A percentile compares a stretch with the other conserved stretches of the same genome.
Conservation (phyloP, 768 basidiomycete genomes). For the Chlorophyllum brunneum region DNA sequence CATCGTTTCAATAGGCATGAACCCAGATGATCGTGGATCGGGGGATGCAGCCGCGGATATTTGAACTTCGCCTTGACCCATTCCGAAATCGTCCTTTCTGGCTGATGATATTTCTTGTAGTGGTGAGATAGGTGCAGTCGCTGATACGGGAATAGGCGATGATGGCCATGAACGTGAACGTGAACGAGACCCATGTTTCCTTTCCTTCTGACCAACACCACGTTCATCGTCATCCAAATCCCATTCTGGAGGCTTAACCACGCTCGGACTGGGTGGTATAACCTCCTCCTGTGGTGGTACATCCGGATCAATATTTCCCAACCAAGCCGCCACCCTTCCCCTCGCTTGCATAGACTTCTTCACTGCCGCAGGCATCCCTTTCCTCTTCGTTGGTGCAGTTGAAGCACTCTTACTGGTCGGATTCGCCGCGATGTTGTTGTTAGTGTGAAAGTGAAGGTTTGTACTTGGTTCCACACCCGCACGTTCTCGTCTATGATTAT, state of each 20-base stretch:
- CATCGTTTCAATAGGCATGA: constrained; percentile 55
- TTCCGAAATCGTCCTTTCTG: background rate
- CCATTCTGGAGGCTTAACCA: constrained; percentile 13
- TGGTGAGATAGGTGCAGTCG: background rate
- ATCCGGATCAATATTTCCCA: constrained; percentile 61
- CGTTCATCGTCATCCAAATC: background rate
- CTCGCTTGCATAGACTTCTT: constrained; percentile 45
- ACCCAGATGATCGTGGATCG: constrained; percentile 75
- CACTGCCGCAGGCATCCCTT: constrained; percentile 23
- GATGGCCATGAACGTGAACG: background rate
- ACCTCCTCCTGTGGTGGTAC: constrained; percentile 49
- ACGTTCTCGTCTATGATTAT: background rate
- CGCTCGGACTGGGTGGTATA: constrained; percentile 37
- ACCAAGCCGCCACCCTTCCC: constrained; percentile 75
- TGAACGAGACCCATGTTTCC: background rate
- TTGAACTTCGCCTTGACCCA: background rate
- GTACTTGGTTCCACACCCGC: constrained; percentile 14
- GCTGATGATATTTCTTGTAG: background rate
- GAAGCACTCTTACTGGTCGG: constrained; percentile 17
- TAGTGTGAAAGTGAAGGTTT: background rate
- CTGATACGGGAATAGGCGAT: background rate
- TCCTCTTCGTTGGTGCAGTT: constrained; percentile 22
- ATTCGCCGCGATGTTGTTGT: constrained; percentile 11
- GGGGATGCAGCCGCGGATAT: constrained; percentile 29
- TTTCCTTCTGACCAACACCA: background rate